phyloP scores from a whole-genome alignment of 768 basidiomycete genomes.

The Hydnomerulius pinastri region DNA sequence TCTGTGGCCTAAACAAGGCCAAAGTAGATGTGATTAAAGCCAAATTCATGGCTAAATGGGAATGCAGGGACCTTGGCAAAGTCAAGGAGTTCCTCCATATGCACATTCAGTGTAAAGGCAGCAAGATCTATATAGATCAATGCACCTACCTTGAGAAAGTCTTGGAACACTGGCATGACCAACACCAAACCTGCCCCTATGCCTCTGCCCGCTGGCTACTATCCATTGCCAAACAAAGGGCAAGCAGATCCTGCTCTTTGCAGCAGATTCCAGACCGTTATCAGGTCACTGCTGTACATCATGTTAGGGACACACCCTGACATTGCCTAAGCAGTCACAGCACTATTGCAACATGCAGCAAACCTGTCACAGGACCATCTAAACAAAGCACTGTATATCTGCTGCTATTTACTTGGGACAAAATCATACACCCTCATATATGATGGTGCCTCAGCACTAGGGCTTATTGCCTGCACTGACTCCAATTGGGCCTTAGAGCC shows the following conservation, averaged over 20 bases:
- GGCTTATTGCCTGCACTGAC: background rate
- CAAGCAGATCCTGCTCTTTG: background rate
- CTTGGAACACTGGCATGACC: background rate
- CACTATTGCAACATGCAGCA: conserved; percentile 20
- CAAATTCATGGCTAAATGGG: background rate
- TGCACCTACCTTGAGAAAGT: conserved; percentile 10
- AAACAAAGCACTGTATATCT: background rate
- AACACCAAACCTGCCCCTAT: conserved; percentile 5
- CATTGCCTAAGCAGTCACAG: conserved; percentile 27
- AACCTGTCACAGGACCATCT: background rate
- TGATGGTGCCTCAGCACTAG: background rate
- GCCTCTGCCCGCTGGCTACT: conserved; percentile 9
- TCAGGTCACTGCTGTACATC: conserved; percentile 34
- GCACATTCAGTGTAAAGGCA: background rate
- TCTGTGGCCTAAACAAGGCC: background rate
- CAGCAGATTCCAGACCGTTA: conserved; percentile 10
- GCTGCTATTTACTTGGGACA: background rate
- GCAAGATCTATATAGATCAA: conserved; percentile 1
- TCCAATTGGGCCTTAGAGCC: background rate
- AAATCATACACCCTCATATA: background rate
- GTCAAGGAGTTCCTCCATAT: background rate
- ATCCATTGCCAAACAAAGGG: background rate
- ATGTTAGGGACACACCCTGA: conserved; percentile 30
- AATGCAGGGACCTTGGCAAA: background rate
- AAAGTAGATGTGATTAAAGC: background rate